These are phyloP conservation scores for Adansonia rubrostipa DNA, from an alignment of 441 rosid genomes.

Conservation along the genomic window DNA sequence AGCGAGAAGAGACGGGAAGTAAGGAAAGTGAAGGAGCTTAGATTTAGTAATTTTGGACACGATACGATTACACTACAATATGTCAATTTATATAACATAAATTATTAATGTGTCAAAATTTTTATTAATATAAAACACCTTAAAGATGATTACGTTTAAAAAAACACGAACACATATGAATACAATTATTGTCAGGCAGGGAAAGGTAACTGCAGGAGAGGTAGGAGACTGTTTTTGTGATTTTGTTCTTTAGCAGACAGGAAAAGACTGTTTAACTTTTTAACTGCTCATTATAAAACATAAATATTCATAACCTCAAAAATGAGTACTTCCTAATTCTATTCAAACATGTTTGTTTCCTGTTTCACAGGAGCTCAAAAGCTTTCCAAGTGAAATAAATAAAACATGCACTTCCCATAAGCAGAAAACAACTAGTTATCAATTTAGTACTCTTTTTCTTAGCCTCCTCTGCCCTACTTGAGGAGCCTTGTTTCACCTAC, in stretches of 20 bases:
- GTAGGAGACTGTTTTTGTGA: no score
- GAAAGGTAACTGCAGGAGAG: background rate
- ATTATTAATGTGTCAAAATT: no score
- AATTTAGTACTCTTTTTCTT: background rate
- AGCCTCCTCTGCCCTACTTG: background rate
- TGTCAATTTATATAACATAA: no score
- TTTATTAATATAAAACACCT: no score
- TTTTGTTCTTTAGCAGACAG: no score
- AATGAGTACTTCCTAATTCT: background rate
- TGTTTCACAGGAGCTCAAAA: no score
- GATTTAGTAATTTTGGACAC: background rate
- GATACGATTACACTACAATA: no score
- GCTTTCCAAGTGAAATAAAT: background rate
- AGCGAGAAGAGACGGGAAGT: background rate
- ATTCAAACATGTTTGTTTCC: no score
- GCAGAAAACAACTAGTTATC: background rate
- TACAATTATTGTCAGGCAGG: background rate
- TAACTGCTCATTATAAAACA: no score
- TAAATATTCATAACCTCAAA: background rate
- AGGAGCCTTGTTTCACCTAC: background rate
- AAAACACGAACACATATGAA: no score
- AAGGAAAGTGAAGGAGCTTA: background rate
- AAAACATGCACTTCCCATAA: background rate
- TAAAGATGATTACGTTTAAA: no score
- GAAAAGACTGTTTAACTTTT: no score